Evolutionary conservation across 2,329 filamentous ascomycete species (phyloP), one percentile per base, ranked within the genome.

Genomic region (Dothistroma septosporum): DNA sequence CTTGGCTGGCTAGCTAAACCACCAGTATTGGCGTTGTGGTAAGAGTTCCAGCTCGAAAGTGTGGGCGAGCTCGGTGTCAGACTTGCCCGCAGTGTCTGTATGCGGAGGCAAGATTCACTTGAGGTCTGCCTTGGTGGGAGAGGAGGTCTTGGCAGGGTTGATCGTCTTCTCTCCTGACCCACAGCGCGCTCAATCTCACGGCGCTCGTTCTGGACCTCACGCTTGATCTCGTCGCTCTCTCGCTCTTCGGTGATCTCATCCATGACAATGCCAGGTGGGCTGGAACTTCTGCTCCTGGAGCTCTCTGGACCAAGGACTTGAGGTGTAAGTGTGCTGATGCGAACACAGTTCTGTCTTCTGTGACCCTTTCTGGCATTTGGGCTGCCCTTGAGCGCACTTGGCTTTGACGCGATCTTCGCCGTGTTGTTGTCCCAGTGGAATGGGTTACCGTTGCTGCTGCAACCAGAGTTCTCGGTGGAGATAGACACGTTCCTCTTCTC

Each of bases 401-500:
- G 75, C 59, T 77, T 79, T 0, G 69, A 69, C 1, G 72, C 61
- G 1, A 72, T 70, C n/a, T 58, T 58, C 14, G 60, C 55, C 14
- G 55, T 73, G 74, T 49, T 21, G 69, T 61, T 24, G 69, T 79
- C 78, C 77, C 76, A 79, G 57, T 78, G 77, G 57, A 79, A 79
- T 0, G 78, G 77, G 58, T 79, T 78, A 2, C 76, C 76, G 50
- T 77, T 76, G 65, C 77, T 79, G 62, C 76, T 79, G n/a, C 70
- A 44, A 28, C 55, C 71, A 7, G 75, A 76, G 14, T 69, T 67
- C 32, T 73, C 70, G 5, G 76, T 78, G 1, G 75, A 71, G 47
- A 74, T 70, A 1, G 77, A 79, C 22, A 73, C 68, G 61, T 77
- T 74, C 19, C 77, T 71, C 21, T 72, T 72, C 0, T 74, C 74